Conservation (phyloP, 106 monocot species). For the Apostasia ramifera region DNA sequence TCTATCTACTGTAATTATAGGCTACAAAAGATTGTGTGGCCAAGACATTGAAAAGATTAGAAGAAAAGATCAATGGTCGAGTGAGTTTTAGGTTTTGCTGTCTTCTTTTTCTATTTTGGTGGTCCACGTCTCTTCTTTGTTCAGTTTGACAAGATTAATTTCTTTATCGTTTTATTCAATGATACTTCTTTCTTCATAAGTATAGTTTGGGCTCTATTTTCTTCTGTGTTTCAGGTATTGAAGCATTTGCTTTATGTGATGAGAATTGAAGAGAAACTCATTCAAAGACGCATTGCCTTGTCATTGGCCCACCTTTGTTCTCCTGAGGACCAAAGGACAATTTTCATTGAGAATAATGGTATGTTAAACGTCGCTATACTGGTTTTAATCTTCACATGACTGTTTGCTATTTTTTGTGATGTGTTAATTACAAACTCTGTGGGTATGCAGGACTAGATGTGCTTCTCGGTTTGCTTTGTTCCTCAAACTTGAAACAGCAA, state of each 20-base stretch:
- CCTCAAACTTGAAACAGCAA: constrained; percentile 68
- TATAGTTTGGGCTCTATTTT: neutral
- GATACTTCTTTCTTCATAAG: neutral
- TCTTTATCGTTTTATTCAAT: neutral
- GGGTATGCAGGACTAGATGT: constrained; percentile 69
- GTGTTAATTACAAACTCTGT: neutral
- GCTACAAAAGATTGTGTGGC: constrained; percentile 99
- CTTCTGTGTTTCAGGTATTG: constrained; percentile 48
- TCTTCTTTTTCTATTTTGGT: neutral
- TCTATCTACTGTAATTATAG: constrained; percentile 26
- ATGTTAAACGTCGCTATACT: neutral
- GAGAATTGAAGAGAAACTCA: constrained; percentile 68
- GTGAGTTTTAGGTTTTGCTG: constrained; percentile 36
- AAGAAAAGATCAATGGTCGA: constrained; percentile 90
- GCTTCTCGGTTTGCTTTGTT: constrained; percentile 79
- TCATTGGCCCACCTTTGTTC: constrained; percentile 92
- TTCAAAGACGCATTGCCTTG: constrained; percentile 80
- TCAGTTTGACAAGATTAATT: neutral
- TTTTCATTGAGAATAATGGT: constrained; percentile 95
- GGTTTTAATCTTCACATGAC: neutral
- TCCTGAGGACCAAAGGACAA: constrained; percentile 76
- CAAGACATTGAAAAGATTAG: constrained; percentile 96
- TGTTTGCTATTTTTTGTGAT: neutral
- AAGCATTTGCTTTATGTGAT: constrained; percentile 90
- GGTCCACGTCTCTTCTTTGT: neutral